phyloP scores from a whole-genome alignment of 2,329 filamentous ascomycete species.

The Periconia sp. region DNA sequence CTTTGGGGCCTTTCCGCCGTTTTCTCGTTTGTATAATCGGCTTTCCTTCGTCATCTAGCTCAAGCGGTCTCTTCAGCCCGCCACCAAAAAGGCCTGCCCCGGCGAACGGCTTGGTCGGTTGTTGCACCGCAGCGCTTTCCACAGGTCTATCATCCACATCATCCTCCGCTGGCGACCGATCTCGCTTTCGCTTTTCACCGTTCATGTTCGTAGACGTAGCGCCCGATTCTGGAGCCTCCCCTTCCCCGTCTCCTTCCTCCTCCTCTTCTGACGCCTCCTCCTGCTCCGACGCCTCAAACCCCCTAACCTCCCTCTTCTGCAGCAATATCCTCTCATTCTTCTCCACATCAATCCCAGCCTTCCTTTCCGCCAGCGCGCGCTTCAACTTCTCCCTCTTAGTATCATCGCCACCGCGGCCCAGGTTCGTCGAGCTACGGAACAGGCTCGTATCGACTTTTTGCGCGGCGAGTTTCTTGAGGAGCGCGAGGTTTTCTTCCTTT shows the following conservation, averaged over 20 bases:
- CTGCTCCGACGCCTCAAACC: constrained; percentile 5
- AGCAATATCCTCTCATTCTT: constrained; percentile 60
- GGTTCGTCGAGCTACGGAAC: constrained; percentile 73
- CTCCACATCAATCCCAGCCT: constrained; percentile 62
- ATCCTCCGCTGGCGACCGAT: constrained; percentile 17
- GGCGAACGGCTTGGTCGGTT: constrained; percentile 4
- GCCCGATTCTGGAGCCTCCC: constrained; percentile 12
- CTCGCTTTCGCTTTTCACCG: constrained; percentile 13
- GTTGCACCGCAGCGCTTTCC: not conserved
- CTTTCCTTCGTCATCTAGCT: constrained; percentile 74
- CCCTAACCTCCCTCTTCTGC: constrained; percentile 35
- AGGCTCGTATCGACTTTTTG: constrained; percentile 80
- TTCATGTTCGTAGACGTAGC: not conserved
- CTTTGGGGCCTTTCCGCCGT: constrained; percentile 58
- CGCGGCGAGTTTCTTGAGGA: constrained; percentile 80
- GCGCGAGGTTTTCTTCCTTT: constrained; percentile 85
- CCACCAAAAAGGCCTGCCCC: constrained; percentile 58
- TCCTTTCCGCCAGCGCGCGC: constrained; percentile 64
- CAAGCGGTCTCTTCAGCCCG: constrained; percentile 84
- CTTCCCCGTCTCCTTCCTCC: constrained; percentile 31
- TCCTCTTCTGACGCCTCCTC: constrained; percentile 22
- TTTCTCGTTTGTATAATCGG: constrained; percentile 84
- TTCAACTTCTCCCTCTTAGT: constrained; percentile 70
- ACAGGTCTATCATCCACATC: constrained; percentile 16
- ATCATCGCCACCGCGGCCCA: constrained; percentile 66